phyloP scores from a whole-genome alignment of 306 rosid genomes.

The Cucurbita moschata region DNA sequence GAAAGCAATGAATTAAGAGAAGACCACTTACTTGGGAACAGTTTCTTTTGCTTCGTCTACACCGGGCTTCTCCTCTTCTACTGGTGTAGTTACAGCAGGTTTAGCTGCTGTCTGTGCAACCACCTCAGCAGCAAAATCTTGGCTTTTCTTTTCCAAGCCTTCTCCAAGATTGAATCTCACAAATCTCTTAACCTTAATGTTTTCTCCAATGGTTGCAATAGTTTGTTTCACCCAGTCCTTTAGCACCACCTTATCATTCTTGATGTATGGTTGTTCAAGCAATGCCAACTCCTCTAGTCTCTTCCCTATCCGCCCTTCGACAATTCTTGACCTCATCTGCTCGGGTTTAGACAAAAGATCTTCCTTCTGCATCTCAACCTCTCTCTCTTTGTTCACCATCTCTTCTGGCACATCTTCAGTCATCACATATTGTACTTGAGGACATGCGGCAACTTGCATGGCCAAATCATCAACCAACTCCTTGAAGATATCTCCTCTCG shows the following conservation, averaged over 20 bases:
- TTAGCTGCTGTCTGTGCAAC: conserved; percentile 93
- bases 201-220: conserved; percentile 88
- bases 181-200: conserved; percentile 85
- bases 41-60: conserved; percentile 40
- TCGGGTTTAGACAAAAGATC: conserved; percentile 88
- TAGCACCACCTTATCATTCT: conserved; percentile 69
- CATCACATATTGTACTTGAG: conserved; percentile 62
- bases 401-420: conserved; percentile 81
- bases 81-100: conserved; percentile 22
- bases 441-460: conserved; percentile 98
- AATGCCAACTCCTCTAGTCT: conserved; percentile 84
- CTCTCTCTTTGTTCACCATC: conserved; percentile 64
- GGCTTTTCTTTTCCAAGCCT: conserved; percentile 93
- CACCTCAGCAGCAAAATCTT: conserved; percentile 97
- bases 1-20: background rate
- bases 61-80: conserved; percentile 41
- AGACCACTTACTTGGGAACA: conserved; percentile 50
- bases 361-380: conserved; percentile 94
- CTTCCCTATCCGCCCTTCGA: conserved; percentile 86
- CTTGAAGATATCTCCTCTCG: conserved; percentile 84
- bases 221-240: conserved; percentile 93
- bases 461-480: conserved; percentile 95
- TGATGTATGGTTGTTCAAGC: conserved; percentile 92
- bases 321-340: conserved; percentile 80
- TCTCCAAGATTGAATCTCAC: conserved; percentile 92